Base-by-base conservation (phyloP, 2,329 filamentous ascomycete species). In the Pseudodiploospora longispora region DNA sequence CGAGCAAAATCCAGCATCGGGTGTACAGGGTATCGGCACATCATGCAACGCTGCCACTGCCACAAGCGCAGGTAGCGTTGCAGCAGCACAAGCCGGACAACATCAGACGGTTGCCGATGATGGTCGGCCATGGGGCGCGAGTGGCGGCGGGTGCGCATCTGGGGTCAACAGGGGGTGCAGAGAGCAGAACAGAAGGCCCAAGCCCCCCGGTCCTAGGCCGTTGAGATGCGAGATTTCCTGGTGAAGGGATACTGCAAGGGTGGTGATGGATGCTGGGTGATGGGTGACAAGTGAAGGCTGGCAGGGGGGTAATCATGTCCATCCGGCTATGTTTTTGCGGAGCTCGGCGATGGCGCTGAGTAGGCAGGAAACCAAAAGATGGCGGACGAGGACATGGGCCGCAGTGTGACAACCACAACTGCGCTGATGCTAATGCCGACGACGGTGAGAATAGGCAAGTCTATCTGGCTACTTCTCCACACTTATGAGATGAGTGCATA, bases 211-310 rank as follows among this genome's bases (percentile, higher is more conserved):
- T 41, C 42, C 39, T 45, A 38, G 39, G 39, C 43, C 46, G 45
- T 47, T 52, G 39, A 50, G 47, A 50, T 51, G 46, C 49, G 48
- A 52, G 46, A 51, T 49, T 51, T 37, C 36, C 46, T 41, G 40
- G 39, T 10, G 10, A 36, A 39, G 30, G 42, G 39, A 37, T 42
- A 36, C 36, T 39, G 36, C 46, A 47, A 45, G 46, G 46, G 31
- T 43, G 10, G 39, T 35, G 32, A 19, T 19, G 19, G 19, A 19
- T 19, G 19, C 19, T 19, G 19, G 19, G 19, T 19, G 19, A 19
- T 19, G 36, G 32, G 40, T 35, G 37, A 43, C 12, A 10, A 36
- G 36, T 29, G 30, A 35, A 39, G 38, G 35, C 33, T 40, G 29
- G 36, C 12, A 29, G 36, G 29, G 43, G 44, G 30, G 44, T 43